Evolutionary conservation across 257 asterid genomes (phyloP).

Genomic region (Voacanga thouarsii): DNA sequence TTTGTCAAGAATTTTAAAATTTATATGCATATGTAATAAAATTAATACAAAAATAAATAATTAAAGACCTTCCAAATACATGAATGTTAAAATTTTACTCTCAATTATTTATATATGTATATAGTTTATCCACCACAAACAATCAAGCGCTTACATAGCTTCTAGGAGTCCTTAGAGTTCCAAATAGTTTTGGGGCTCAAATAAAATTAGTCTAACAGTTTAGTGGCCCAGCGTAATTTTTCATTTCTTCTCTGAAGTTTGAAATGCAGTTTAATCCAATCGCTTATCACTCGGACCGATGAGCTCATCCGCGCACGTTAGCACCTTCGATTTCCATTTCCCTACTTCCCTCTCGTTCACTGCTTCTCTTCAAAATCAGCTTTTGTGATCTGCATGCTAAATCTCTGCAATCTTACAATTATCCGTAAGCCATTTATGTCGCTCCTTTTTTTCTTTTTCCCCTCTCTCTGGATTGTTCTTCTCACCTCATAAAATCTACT

Average conservation of each 20-base stretch:
- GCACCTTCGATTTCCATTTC: conserved; percentile 1
- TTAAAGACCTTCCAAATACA: no score
- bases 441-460: not conserved
- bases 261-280: not conserved
- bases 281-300: not conserved
- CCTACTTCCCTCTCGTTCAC: not conserved
- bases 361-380: not conserved
- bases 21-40: no score
- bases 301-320: not conserved
- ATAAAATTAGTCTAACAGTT: not conserved
- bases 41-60: no score
- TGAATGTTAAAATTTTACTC: no score
- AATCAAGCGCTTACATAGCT: no score
- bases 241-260: not conserved
- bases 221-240: not conserved
- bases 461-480: not conserved
- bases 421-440: not conserved
- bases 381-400: not conserved
- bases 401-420: not conserved
- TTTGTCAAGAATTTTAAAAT: no score
- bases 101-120: no score
- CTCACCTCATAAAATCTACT: not conserved
- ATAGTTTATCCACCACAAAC: no score
- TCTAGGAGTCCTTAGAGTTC: not conserved
- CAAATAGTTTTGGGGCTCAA: not conserved